Conservation (phyloP, 2,329 filamentous ascomycete species). For the Venturia nashicola region DNA sequence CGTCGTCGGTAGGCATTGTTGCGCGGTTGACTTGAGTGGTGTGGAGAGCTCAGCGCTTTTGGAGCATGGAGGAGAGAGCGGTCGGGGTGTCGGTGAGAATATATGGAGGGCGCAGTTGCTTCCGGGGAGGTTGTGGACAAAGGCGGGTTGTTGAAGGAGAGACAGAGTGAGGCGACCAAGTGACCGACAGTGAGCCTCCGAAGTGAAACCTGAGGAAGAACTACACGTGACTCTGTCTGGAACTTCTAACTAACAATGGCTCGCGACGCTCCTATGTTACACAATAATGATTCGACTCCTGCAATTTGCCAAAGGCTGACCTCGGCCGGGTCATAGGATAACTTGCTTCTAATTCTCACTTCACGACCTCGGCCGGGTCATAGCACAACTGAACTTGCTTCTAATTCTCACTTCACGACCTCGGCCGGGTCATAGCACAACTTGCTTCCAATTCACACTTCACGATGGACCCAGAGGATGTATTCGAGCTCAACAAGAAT, state of each 20-base stretch:
- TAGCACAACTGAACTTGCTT: no score
- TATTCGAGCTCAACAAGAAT: neutral
- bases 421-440: neutral
- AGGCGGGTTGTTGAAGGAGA: neutral
- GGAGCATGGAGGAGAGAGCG: neutral
- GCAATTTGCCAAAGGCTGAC: neutral
- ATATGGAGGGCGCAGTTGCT: neutral
- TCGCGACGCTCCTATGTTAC: neutral
- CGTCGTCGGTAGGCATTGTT: slow-evolving; percentile 7
- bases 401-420: no score
- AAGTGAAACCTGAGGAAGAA: no score
- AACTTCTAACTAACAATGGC: neutral
- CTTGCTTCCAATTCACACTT: no score
- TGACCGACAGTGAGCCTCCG: no score
- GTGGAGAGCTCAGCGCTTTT: neutral
- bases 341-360: no score
- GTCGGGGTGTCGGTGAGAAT: neutral
- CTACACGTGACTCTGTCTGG: no score
- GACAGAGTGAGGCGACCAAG: neutral
- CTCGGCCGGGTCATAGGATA: neutral
- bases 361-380: no score
- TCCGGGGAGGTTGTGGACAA: neutral
- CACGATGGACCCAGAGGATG: neutral
- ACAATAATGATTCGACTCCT: neutral
- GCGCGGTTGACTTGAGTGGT: neutral